These are phyloP conservation scores for Amanita rimosa DNA, from an alignment of 768 basidiomycete species.

Conservation along the genomic window DNA sequence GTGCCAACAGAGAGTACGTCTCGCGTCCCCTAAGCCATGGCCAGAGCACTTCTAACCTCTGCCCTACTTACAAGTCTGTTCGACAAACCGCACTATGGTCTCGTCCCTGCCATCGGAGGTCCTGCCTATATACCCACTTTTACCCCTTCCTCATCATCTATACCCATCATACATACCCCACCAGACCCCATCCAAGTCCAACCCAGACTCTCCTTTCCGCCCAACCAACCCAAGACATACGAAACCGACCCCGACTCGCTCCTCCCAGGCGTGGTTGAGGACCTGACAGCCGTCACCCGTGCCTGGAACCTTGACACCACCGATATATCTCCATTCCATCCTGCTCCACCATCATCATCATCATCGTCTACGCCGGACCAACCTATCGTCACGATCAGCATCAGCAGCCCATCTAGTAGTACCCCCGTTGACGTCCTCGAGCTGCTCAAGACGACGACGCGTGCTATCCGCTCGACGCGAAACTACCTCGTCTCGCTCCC, in stretches of 20 bases:
- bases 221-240: slow-evolving; percentile 37
- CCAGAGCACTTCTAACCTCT: not conserved
- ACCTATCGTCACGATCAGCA: slow-evolving; percentile 12
- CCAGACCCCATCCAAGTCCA: slow-evolving; percentile 34
- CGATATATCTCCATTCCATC: not conserved
- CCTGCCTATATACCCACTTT: slow-evolving; percentile 30
- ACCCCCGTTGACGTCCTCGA: slow-evolving; percentile 51
- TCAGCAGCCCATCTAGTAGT: slow-evolving; percentile 1
- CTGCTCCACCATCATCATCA: too few relatives aligned
- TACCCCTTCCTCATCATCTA: slow-evolving; percentile 25
- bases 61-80: slow-evolving; percentile 19
- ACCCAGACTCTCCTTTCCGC: slow-evolving; percentile 36
- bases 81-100: slow-evolving; percentile 44
- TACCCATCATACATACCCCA: not conserved
- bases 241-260: slow-evolving; percentile 72
- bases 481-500: slow-evolving; percentile 79
- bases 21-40: not conserved
- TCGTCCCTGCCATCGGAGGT: slow-evolving; percentile 72
- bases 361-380: not conserved
- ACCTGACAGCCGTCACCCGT: slow-evolving; percentile 49
- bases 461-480: slow-evolving; percentile 70
- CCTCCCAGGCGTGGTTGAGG: slow-evolving; percentile 67
- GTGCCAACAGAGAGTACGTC: slow-evolving; percentile 58
- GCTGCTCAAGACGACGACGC: slow-evolving; percentile 69
- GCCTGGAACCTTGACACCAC: slow-evolving; percentile 45